Evolutionary conservation across 768 basidiomycete genomes (phyloP), one percentile per base, ranked within the genome.

Genomic region (Pleurotus pulmonarius): DNA sequence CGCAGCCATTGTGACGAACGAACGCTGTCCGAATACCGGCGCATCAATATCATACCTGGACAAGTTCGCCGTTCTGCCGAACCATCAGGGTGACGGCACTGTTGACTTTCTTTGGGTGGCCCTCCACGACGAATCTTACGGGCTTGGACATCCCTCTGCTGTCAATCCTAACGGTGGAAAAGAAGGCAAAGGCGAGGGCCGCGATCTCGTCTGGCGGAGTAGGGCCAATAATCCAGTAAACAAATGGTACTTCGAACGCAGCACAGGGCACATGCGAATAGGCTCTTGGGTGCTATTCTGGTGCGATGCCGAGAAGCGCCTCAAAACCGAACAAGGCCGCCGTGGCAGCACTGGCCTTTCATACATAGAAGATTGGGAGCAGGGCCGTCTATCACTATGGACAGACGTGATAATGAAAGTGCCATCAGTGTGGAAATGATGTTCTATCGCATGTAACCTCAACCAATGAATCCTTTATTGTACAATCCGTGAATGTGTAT

Each of bases 71-170:
- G 94, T 99, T 40, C 79, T 95, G 39, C 97, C 97, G 2, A 86
- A 79, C 58, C 86, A 98, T 66, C 97, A 99, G 71, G 97, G 97
- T 18, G 96, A 98, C 65, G 97, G 97, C 15, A 98, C 97, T 0
- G 97, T 98, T 57, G 97, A 99, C 74, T 99, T 99, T 75, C 76
- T 99, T 38, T 99, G 97, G 97, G 96, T 98, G 43, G 95, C 95
- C 13, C 75, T 99, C 49, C 94, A 98, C 63, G 97, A 99, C 70
- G 97, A 99, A 72, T 93, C 97, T 7, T 99, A 96, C 64, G 97
- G 97, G 18, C 83, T 98, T 15, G 97, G 97, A 0, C 83, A 95
- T 49, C 87, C 90, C 7, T 95, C 90, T 73, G 92, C 97, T 41
- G 88, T 90, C 57, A 99, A 99, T 69, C 91, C 94, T 26, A 96